Percentiles rank a stretch among this genome's conserved stretches.
Evolutionary conservation across 75 land plant species (phyloP).

Genomic region (Sequoia sempervirens): DNA sequence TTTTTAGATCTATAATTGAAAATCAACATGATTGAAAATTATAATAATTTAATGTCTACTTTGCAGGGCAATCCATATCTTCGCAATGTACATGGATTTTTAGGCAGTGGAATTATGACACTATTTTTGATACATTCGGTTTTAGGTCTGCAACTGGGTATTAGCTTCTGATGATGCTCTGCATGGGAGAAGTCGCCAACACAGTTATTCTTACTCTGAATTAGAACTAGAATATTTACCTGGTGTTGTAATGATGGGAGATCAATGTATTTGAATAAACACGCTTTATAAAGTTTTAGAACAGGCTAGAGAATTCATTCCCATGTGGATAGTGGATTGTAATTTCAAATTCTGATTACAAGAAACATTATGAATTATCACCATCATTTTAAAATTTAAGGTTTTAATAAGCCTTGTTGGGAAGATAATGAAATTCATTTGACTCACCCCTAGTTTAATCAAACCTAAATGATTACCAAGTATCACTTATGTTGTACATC

Average conservation of each 20-base stretch:
- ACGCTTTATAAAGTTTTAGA: neutral
- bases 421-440: no score
- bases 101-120: slow-evolving; percentile 81
- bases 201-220: neutral
- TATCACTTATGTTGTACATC: no score
- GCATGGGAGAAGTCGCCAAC: neutral
- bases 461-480: no score
- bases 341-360: no score
- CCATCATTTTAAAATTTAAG: no score
- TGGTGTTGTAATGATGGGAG: neutral
- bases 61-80: slow-evolving; percentile 69
- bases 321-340: neutral
- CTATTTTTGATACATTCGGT: slow-evolving; percentile 73
- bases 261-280: neutral
- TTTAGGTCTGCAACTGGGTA: slow-evolving; percentile 75
- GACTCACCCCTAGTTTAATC: no score
- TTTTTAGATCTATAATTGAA: neutral
- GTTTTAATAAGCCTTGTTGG: no score
- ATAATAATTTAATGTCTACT: neutral
- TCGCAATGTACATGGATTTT: slow-evolving; percentile 63
- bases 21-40: neutral
- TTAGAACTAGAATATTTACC: neutral
- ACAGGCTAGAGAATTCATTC: neutral
- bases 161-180: slow-evolving; percentile 20
- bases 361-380: no score